These are phyloP conservation scores for Naganishia liquefaciens DNA, from an alignment of 1,284 basidiomycete species.

Conservation along the genomic window DNA sequence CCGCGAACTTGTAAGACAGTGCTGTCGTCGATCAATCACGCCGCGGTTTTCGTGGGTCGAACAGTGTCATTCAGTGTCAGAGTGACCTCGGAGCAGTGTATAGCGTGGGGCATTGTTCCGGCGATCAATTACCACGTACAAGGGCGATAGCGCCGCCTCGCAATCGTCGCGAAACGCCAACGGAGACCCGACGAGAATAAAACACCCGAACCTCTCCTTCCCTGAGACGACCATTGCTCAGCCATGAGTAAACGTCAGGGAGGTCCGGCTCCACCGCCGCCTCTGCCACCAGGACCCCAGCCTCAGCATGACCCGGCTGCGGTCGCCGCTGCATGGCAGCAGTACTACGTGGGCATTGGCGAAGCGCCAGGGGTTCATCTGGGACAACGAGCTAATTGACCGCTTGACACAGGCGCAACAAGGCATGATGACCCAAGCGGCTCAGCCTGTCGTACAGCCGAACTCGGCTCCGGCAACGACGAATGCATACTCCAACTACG, in stretches of 20 bases:
- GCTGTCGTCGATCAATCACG: background rate
- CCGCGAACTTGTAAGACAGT: background rate
- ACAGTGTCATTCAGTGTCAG: no score
- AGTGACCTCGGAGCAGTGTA: no score
- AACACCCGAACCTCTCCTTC: background rate
- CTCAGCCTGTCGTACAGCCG: conserved; percentile 21
- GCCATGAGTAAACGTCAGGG: conserved; percentile 28
- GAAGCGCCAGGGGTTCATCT: background rate
- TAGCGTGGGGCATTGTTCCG: no score
- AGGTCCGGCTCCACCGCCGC: conserved; percentile 22
- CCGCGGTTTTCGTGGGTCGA: no score
- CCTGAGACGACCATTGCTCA: background rate
- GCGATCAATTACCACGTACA: no score
- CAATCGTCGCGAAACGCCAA: no score
- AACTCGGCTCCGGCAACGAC: conserved; percentile 23
- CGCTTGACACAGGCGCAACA: conserved; percentile 19
- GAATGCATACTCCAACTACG: conserved; percentile 31
- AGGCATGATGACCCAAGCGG: conserved; percentile 10
- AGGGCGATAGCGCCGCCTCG: no score
- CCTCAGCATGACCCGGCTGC: conserved; percentile 29
- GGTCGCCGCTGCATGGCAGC: conserved; percentile 29
- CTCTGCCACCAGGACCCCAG: conserved; percentile 32
- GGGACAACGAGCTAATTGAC: background rate
- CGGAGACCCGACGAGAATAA: background rate
- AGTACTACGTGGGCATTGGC: conserved; percentile 31